A percentile compares a stretch with the other conserved stretches of the same genome.
These are phyloP conservation scores for Cyclanthera cordifolia DNA, from an alignment of 306 rosid genomes.

Conservation along the genomic window DNA sequence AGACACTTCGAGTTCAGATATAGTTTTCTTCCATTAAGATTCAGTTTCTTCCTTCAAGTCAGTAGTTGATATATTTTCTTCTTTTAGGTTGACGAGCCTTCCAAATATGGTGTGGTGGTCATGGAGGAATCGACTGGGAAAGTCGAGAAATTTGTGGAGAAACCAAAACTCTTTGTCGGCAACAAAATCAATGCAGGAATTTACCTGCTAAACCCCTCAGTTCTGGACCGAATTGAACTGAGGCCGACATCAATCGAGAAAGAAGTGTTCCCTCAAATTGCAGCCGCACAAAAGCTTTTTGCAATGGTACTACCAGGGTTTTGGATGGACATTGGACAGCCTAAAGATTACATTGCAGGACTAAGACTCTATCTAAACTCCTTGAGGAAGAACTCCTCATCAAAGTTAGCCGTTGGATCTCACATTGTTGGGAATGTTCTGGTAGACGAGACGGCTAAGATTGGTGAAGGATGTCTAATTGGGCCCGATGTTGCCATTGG, in stretches of 20 bases:
- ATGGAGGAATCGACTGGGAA: constrained; percentile 76
- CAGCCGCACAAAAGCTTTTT: constrained; percentile 64
- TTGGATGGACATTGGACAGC: constrained; percentile 99
- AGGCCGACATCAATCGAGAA: constrained; percentile 99
- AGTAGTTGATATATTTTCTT: constrained; percentile 16
- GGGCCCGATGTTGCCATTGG: constrained; percentile 99
- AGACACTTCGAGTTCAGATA: background rate
- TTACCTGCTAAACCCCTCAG: constrained; percentile 75
- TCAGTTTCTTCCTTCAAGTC: background rate
- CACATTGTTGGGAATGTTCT: constrained; percentile 85
- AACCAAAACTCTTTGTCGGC: constrained; percentile 92
- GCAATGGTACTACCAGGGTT: constrained; percentile 99
- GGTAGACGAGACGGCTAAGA: constrained; percentile 72
- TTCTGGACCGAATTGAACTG: constrained; percentile 74
- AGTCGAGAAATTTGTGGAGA: constrained; percentile 92
- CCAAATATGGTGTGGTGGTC: constrained; percentile 95
- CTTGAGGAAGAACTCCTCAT: constrained; percentile 55
- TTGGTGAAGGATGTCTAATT: constrained; percentile 93
- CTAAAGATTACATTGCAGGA: constrained; percentile 87
- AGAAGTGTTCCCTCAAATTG: constrained; percentile 86
- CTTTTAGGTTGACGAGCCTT: constrained; percentile 91
- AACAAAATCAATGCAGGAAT: constrained; percentile 99
- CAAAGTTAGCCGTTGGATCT: constrained; percentile 60
- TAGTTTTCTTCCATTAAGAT: background rate
- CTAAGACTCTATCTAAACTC: constrained; percentile 75